Conservation (phyloP, 495 filamentous ascomycete species). For the Penicillium arizonense region DNA sequence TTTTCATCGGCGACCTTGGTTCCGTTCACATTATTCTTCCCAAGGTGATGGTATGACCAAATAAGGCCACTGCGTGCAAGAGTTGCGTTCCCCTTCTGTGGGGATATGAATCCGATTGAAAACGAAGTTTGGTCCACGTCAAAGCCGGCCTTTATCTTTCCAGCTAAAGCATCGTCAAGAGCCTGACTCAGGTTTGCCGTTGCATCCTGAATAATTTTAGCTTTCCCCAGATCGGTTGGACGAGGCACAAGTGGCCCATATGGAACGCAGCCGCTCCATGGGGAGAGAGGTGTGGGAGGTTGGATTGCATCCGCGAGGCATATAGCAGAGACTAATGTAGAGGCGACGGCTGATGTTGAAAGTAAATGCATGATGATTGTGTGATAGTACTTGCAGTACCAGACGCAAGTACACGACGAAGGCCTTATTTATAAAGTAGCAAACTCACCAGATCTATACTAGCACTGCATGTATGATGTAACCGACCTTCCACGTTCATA, state of each 20-base stretch:
- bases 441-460: too few relatives aligned
- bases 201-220: slow-evolving; percentile 5
- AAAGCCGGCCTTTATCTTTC: slow-evolving; percentile 14
- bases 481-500: too few relatives aligned
- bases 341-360: too few relatives aligned
- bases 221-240: slow-evolving; percentile 8
- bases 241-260: slow-evolving; percentile 13
- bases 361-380: too few relatives aligned
- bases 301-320: too few relatives aligned
- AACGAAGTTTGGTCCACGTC: slow-evolving; percentile 13
- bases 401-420: too few relatives aligned
- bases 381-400: too few relatives aligned
- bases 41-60: slow-evolving; percentile 21
- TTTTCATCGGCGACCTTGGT: not conserved
- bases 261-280: too few relatives aligned
- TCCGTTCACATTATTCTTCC: slow-evolving; percentile 4
- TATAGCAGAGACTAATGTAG: too few relatives aligned
- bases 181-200: not conserved
- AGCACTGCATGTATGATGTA: too few relatives aligned
- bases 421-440: too few relatives aligned
- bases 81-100: not conserved
- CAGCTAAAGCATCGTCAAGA: slow-evolving; percentile 9
- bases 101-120: slow-evolving; percentile 10
- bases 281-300: too few relatives aligned
- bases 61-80: not conserved